phyloP scores from a whole-genome alignment of 2,329 filamentous ascomycete genomes.

The Penicillium thymicola region DNA sequence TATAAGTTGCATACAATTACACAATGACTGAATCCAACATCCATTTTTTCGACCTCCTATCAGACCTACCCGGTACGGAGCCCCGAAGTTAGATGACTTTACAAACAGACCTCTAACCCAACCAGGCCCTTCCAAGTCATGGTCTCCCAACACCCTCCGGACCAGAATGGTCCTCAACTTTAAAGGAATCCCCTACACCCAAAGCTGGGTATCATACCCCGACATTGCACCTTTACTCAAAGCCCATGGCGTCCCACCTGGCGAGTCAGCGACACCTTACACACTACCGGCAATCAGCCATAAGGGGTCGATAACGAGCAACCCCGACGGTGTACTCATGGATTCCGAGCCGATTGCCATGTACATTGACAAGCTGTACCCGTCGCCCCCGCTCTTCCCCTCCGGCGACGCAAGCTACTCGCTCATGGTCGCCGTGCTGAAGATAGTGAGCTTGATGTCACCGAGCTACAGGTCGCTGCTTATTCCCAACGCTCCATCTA shows the following conservation, averaged over 20 bases:
- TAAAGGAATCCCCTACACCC: slow-evolving; percentile 29
- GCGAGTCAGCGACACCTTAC: slow-evolving; percentile 18
- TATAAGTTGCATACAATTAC: background rate
- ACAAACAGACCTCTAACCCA: background rate
- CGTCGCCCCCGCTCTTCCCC: slow-evolving; percentile 31
- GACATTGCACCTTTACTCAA: slow-evolving; percentile 30
- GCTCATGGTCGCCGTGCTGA: slow-evolving; percentile 24
- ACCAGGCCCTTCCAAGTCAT: slow-evolving; percentile 29
- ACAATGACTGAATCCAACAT: slow-evolving; percentile 24
- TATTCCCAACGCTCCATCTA: slow-evolving; percentile 22
- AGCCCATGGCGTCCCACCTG: slow-evolving; percentile 22
- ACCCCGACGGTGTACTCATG: slow-evolving; percentile 29
- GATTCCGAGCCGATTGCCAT: slow-evolving; percentile 34
- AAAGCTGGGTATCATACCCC: slow-evolving; percentile 26
- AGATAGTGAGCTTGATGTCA: slow-evolving; percentile 1
- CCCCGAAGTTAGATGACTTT: background rate
- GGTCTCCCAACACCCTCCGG: slow-evolving; percentile 30
- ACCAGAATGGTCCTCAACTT: slow-evolving; percentile 26
- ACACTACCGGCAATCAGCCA: slow-evolving; percentile 37
- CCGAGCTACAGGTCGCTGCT: slow-evolving; percentile 13
- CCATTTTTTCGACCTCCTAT: slow-evolving; percentile 36
- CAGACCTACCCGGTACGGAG: slow-evolving; percentile 26
- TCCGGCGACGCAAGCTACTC: slow-evolving; percentile 35
- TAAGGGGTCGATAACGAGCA: slow-evolving; percentile 22
- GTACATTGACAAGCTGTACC: slow-evolving; percentile 31